Evolutionary conservation across 2,329 filamentous ascomycete species (phyloP), one percentile per base, ranked within the genome.

Genomic region (Sphaerulina vaccinii): DNA sequence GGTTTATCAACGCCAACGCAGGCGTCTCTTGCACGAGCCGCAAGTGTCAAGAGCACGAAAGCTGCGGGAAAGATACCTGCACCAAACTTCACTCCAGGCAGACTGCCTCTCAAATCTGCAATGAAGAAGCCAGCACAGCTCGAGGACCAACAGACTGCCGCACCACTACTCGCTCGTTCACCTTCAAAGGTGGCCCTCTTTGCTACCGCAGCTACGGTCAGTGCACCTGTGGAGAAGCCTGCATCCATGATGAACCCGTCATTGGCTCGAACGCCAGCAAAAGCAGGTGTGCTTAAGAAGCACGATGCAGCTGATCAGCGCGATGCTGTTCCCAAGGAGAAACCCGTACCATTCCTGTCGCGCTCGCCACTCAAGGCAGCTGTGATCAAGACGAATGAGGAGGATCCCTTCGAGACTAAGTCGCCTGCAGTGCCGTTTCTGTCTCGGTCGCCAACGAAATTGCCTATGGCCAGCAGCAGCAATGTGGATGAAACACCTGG

Each of bases 1-100:
- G 63, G 68, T 23, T 74, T 92, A 23, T 81, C 85, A 69, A 95
- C 88, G 5, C 90, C 90, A 0, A 93, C 88, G 7, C 90, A 89
- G 68, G 76, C 88, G 6, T 89, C 87, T 1, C 69, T 88, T 45
- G 81, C 84, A 27, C 83, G 85, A 37, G 72, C 79, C 40, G 71
- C 78, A 49, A 83, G 76, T 59, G 72, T 80, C 38, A 80, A 77
- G 61, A 64, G 67, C 7, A 55, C 63, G 19, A 75, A 75, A 62
- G 68, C 51, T 9, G 54, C 55, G 23, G 29, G 36, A 36, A 67
- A 65, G 55, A 67, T 69, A 19, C 65, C 64, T 2, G 63, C 54
- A n/a, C 62, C 58, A 11, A 40, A 55, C 13, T 53, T 61, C 58
- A 58, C 63, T 8, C 58, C 62, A 16, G 56, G 59, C 3, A 63